Evolutionary conservation across 2,329 filamentous ascomycete species (phyloP).

Genomic region (Botryotinia globosa): DNA sequence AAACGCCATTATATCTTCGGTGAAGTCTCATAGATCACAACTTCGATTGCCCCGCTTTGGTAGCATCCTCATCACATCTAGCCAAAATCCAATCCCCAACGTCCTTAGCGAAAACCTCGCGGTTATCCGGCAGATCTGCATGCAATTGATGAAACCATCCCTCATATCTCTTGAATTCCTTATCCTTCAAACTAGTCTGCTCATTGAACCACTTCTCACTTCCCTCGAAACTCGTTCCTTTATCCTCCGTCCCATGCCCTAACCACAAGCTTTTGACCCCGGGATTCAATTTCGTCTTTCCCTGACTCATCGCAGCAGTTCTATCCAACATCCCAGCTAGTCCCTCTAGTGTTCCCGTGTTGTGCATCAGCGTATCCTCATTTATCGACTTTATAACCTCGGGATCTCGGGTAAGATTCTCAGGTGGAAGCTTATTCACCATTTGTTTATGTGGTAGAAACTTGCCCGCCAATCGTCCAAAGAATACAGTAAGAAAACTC

Average conservation of each 20-base stretch:
- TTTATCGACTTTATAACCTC: slow-evolving; percentile 58
- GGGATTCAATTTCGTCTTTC: slow-evolving; percentile 51
- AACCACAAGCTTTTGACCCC: slow-evolving; percentile 66
- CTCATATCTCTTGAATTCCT: slow-evolving; percentile 68
- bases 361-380: slow-evolving; percentile 71
- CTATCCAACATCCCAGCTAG: slow-evolving; percentile 76
- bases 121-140: slow-evolving; percentile 47
- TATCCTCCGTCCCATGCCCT: slow-evolving; percentile 73
- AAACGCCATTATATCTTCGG: not conserved
- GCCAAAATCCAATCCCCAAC: slow-evolving; percentile 63
- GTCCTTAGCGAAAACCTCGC: slow-evolving; percentile 49
- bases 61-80: slow-evolving; percentile 17
- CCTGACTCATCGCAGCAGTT: slow-evolving; percentile 57
- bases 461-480: slow-evolving; percentile 65
- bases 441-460: slow-evolving; percentile 64
- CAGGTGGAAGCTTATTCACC: slow-evolving; percentile 59
- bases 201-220: slow-evolving; percentile 61
- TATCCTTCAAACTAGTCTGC: slow-evolving; percentile 59
- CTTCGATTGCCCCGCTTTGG: slow-evolving; percentile 23
- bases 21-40: slow-evolving; percentile 21
- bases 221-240: slow-evolving; percentile 62
- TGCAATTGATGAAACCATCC: slow-evolving; percentile 77
- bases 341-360: slow-evolving; percentile 83
- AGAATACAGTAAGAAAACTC: slow-evolving; percentile 56
- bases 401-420: slow-evolving; percentile 65